Evolutionary conservation across 306 rosid species (phyloP).

Genomic region (Benincasa hispida): DNA sequence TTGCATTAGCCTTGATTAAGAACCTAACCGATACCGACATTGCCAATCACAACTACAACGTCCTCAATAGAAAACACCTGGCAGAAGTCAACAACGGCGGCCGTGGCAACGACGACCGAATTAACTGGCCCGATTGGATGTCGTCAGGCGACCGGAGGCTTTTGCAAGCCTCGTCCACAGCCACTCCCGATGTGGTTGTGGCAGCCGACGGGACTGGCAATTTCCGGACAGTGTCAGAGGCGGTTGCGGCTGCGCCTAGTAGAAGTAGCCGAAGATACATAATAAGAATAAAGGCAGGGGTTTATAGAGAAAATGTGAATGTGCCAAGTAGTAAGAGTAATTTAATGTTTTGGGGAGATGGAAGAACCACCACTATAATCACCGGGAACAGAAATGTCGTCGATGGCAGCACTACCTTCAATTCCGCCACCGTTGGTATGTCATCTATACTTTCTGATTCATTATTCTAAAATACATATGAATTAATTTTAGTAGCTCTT

Average conservation of each 20-base stretch:
- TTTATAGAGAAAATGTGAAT: conserved; percentile 61
- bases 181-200: conserved; percentile 49
- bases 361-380: conserved; percentile 45
- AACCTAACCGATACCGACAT: conserved; percentile 68
- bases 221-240: conserved; percentile 55
- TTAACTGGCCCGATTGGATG: conserved; percentile 74
- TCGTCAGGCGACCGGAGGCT: conserved; percentile 47
- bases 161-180: conserved; percentile 30
- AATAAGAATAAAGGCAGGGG: conserved; percentile 62
- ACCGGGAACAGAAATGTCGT: conserved; percentile 62
- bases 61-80: conserved; percentile 18
- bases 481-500: too few species aligned
- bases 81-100: not conserved
- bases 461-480: too few species aligned
- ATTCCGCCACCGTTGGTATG: conserved; percentile 83
- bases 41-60: conserved; percentile 8
- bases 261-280: conserved; percentile 44
- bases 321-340: conserved; percentile 57
- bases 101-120: not conserved
- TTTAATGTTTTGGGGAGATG: conserved; percentile 80
- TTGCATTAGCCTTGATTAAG: conserved; percentile 60
- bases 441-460: not conserved
- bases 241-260: conserved; percentile 71
- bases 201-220: conserved; percentile 80
- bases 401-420: conserved; percentile 87